Evolutionary conservation across 192 early-diverging fungal species (phyloP).

Genomic region (Backusella luteola): DNA sequence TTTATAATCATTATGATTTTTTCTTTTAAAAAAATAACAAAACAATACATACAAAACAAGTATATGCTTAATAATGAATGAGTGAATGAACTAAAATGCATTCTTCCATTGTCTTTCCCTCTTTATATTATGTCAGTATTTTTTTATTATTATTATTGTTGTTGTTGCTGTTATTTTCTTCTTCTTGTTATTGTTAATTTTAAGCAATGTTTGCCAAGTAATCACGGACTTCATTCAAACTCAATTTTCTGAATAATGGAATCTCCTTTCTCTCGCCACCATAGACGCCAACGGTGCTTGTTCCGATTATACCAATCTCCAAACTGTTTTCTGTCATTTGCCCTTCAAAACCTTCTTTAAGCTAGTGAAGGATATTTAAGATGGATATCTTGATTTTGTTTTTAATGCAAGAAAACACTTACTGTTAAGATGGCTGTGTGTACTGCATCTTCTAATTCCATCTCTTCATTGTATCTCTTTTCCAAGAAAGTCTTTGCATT

Average conservation of each 20-base stretch:
- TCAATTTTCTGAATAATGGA: slow-evolving; percentile 82
- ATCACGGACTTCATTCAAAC: slow-evolving; percentile 87
- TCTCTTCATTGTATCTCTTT: slow-evolving; percentile 90
- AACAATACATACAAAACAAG: not conserved
- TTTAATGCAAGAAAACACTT: slow-evolving; percentile 6
- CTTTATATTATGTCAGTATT: not conserved
- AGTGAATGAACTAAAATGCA: not conserved
- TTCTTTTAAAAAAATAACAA: not conserved
- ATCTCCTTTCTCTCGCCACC: slow-evolving; percentile 58
- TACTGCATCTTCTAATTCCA: slow-evolving; percentile 98
- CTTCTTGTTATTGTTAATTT: not conserved
- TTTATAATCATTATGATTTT: not conserved
- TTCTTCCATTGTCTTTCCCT: not conserved
- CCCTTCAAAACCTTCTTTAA: slow-evolving; percentile 99
- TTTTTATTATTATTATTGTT: not conserved
- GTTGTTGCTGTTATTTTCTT: not conserved
- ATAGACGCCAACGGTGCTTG: slow-evolving; percentile 48
- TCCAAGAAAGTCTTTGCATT: slow-evolving; percentile 99
- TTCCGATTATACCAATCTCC: slow-evolving; percentile 89
- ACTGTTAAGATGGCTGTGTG: slow-evolving; percentile 97
- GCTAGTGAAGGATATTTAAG: slow-evolving; percentile 18
- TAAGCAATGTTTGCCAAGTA: slow-evolving; percentile 95
- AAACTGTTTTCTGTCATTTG: slow-evolving; percentile 95
- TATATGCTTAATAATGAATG: not conserved
- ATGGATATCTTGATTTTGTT: not conserved